A percentile compares a stretch with the other conserved stretches of the same genome.
phyloP scores from a whole-genome alignment of 805 yeast species.

The Pichia nanzhaoensis region DNA sequence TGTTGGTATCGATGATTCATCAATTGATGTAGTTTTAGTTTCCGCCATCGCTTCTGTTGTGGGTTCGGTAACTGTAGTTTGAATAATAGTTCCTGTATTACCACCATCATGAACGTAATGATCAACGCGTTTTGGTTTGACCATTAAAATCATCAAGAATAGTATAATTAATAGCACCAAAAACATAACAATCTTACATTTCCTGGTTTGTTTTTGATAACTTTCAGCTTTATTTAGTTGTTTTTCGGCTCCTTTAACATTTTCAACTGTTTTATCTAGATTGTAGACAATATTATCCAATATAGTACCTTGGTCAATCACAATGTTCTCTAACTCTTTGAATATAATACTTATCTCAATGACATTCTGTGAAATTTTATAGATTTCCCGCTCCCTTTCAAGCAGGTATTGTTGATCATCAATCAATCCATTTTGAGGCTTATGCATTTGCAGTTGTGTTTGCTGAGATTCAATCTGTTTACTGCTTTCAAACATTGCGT shows the following conservation, averaged over 20 bases:
- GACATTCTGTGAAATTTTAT: constrained; percentile 88
- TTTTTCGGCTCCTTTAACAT: constrained; percentile 68
- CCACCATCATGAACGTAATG: constrained; percentile 24
- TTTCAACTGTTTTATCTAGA: constrained; percentile 68
- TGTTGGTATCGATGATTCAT: neutral
- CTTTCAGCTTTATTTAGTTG: constrained; percentile 70
- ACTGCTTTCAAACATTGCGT: constrained; percentile 39
- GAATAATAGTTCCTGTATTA: neutral
- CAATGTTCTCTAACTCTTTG: constrained; percentile 84
- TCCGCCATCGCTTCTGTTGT: neutral
- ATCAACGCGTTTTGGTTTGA: constrained; percentile 45
- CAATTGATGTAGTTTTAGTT: neutral
- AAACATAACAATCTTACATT: constrained; percentile 80
- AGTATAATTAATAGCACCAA: constrained; percentile 65
- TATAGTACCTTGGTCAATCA: constrained; percentile 92
- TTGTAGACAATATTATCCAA: constrained; percentile 93
- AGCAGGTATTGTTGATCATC: constrained; percentile 67
- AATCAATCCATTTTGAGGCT: constrained; percentile 34
- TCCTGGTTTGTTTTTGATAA: constrained; percentile 84
- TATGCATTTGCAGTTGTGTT: constrained; percentile 31
- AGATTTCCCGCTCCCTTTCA: constrained; percentile 84
- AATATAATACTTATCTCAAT: constrained; percentile 89
- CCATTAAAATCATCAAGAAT: constrained; percentile 59
- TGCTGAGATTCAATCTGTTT: constrained; percentile 36
- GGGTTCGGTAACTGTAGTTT: neutral